phyloP scores from a whole-genome alignment of 129 eudicot species.

The Flaveria bidentis region DNA sequence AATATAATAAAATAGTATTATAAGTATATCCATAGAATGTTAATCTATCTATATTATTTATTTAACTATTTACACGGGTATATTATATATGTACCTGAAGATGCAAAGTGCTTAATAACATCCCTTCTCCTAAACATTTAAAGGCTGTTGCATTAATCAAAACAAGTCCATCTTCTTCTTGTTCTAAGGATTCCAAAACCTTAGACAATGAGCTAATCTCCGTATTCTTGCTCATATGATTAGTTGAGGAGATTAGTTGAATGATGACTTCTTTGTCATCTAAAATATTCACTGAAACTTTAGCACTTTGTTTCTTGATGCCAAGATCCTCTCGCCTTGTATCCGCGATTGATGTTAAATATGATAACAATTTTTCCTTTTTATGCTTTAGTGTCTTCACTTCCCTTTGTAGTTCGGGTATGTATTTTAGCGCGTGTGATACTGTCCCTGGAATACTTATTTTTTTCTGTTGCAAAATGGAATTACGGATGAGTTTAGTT shows the following conservation, averaged over 20 bases:
- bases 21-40: neutral
- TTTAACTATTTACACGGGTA: neutral
- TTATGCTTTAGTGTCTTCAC: constrained; percentile 32
- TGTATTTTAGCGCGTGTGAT: constrained; percentile 40
- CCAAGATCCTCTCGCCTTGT: neutral
- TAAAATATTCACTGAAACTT: constrained; percentile 11
- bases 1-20: neutral
- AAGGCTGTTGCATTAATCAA: constrained; percentile 41
- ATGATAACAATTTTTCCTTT: constrained; percentile 31
- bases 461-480: constrained; percentile 40
- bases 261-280: constrained; percentile 40
- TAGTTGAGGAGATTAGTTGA: constrained; percentile 38
- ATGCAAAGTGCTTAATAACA: constrained; percentile 43
- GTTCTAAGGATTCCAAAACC: constrained; percentile 36
- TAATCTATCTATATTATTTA: neutral
- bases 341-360: constrained; percentile 1
- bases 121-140: constrained; percentile 33
- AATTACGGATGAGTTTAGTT: neutral
- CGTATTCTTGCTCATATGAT: constrained; percentile 10
- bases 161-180: constrained; percentile 38
- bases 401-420: constrained; percentile 57
- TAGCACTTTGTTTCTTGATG: constrained; percentile 17
- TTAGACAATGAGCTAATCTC: constrained; percentile 17
- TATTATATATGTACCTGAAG: constrained; percentile 42
- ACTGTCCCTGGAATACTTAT: constrained; percentile 43